phyloP scores from a whole-genome alignment of 1,139 yeast genomes.

The Yamadazyma diddensiae region DNA sequence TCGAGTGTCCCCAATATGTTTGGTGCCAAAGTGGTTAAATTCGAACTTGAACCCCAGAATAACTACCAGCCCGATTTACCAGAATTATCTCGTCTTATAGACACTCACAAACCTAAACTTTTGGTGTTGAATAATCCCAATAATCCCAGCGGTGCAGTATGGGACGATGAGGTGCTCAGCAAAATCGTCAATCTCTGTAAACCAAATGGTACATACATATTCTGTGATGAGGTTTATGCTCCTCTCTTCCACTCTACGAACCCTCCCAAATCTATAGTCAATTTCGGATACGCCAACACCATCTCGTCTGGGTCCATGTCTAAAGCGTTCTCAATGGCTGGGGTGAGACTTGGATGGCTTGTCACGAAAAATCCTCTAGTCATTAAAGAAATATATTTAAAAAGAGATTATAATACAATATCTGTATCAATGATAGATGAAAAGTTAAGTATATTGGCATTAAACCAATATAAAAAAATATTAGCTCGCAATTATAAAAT shows the following conservation, averaged over 20 bases:
- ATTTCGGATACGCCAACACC: slow-evolving; percentile 41
- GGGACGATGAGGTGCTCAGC: slow-evolving; percentile 30
- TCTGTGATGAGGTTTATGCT: slow-evolving; percentile 57
- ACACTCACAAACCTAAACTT: slow-evolving; percentile 36
- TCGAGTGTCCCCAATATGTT: slow-evolving; percentile 50
- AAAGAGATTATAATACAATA: slow-evolving; percentile 54
- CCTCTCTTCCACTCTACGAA: slow-evolving; percentile 45
- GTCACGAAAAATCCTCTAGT: slow-evolving; percentile 31
- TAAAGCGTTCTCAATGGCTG: slow-evolving; percentile 56
- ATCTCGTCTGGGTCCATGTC: slow-evolving; percentile 53
- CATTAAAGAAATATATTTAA: slow-evolving; percentile 30
- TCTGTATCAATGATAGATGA: slow-evolving; percentile 52
- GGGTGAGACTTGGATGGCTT: slow-evolving; percentile 56
- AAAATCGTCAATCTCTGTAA: slow-evolving; percentile 40
- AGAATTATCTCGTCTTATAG: slow-evolving; percentile 26
- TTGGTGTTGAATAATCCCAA: slow-evolving; percentile 53
- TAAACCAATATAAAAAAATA: slow-evolving; percentile 30
- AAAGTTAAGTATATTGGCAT: slow-evolving; percentile 42
- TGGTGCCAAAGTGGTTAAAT: slow-evolving; percentile 29
- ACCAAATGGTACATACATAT: slow-evolving; percentile 29
- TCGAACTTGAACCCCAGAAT: slow-evolving; percentile 31
- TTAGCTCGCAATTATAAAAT: slow-evolving; percentile 36
- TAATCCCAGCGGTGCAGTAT: slow-evolving; percentile 53
- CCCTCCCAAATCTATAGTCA: slow-evolving; percentile 34
- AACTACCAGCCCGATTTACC: slow-evolving; percentile 36